phyloP scores from a whole-genome alignment of 2,329 filamentous ascomycete species.

The Calonectria montana region DNA sequence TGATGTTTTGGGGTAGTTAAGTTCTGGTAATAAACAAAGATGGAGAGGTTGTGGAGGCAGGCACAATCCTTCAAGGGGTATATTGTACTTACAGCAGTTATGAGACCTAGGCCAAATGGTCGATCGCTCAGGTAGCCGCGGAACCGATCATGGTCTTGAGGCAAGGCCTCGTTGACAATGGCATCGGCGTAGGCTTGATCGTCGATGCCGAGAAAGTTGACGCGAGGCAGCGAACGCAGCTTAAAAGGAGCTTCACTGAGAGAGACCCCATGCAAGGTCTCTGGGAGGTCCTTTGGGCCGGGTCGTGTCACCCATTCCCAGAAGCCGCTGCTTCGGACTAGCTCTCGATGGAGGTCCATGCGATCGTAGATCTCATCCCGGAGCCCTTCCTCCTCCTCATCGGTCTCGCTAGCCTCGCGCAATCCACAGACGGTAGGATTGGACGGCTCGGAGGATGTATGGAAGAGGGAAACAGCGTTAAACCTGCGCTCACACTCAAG shows the following conservation, averaged over 20 bases:
- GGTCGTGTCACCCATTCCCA: not conserved
- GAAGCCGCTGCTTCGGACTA: slow-evolving; percentile 29
- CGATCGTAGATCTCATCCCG: not conserved
- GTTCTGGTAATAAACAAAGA: too few species aligned
- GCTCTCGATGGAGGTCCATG: slow-evolving; percentile 24
- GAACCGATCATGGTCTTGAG: slow-evolving; percentile 20
- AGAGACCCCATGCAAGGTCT: not conserved
- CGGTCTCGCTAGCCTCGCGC: slow-evolving; percentile 41
- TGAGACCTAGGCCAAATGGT: slow-evolving; percentile 23
- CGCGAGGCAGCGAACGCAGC: not conserved
- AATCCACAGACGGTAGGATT: not conserved
- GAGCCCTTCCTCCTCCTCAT: slow-evolving; percentile 36
- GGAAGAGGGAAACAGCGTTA: not conserved
- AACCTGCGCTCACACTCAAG: not conserved
- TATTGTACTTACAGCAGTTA: slow-evolving; percentile 31
- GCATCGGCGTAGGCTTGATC: not conserved
- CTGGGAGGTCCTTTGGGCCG: not conserved
- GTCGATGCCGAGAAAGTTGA: slow-evolving; percentile 6
- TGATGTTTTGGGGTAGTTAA: too few species aligned
- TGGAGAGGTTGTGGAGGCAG: too few species aligned
- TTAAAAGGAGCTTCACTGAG: not conserved
- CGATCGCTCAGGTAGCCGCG: slow-evolving; percentile 20
- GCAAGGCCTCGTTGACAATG: slow-evolving; percentile 8
- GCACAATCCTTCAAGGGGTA: too few species aligned
- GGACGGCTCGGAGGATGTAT: not conserved